These are phyloP conservation scores for Trichocladium uniseriatum DNA, from an alignment of 495 filamentous ascomycete species.

Conservation along the genomic window DNA sequence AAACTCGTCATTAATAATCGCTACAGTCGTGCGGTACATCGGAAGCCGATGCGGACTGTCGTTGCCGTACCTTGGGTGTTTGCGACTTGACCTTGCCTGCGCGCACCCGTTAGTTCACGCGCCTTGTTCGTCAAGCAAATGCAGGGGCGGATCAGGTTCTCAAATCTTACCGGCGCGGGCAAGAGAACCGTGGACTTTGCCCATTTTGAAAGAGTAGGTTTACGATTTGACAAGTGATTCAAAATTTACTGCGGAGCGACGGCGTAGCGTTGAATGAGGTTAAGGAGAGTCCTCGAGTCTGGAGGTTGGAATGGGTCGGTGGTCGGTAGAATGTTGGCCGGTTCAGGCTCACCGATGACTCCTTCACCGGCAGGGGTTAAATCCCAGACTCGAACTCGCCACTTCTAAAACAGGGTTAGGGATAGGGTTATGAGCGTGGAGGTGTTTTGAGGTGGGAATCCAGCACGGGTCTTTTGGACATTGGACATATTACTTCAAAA, in stretches of 20 bases:
- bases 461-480: too few relatives aligned
- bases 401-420: too few relatives aligned
- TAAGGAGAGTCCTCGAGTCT: not conserved
- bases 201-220: conserved; percentile 55
- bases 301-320: not conserved
- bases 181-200: conserved; percentile 86
- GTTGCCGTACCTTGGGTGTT: conserved; percentile 40
- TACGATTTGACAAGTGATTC: conserved; percentile 2
- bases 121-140: not conserved
- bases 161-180: conserved; percentile 73
- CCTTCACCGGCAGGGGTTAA: too few relatives aligned
- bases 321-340: too few relatives aligned
- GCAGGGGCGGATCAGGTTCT: not conserved
- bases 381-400: too few relatives aligned
- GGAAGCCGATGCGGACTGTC: too few relatives aligned
- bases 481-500: too few relatives aligned
- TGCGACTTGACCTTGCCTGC: conserved; percentile 43
- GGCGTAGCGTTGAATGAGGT: not conserved
- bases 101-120: not conserved
- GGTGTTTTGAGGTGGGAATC: too few relatives aligned
- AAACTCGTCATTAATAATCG: too few relatives aligned
- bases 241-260: not conserved
- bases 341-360: not conserved
- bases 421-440: too few relatives aligned
- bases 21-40: too few relatives aligned